These are phyloP conservation scores for Fusarium nygamai DNA, from an alignment of 2,329 filamentous ascomycete species.

Conservation along the genomic window DNA sequence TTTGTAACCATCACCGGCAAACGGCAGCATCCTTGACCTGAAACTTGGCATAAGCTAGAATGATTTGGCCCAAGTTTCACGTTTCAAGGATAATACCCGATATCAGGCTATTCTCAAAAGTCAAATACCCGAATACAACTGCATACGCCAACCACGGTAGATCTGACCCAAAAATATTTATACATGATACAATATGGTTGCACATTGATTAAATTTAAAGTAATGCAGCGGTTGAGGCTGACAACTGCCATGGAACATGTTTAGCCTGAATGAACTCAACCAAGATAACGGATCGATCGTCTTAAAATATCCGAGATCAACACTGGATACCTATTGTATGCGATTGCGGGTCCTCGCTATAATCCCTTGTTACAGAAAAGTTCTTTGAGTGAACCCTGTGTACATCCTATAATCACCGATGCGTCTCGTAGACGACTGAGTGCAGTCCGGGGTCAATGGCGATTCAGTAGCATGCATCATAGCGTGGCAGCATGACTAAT, in stretches of 20 bases:
- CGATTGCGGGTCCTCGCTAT: neutral
- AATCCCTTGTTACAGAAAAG: neutral
- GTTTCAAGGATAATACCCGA: conserved; percentile 10
- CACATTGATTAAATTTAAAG: neutral
- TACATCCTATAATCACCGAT: neutral
- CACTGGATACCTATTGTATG: neutral
- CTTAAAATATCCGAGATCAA: neutral
- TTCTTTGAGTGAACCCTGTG: neutral
- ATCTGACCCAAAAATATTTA: neutral
- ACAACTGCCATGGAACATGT: neutral
- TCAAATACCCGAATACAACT: neutral
- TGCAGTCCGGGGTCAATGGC: neutral
- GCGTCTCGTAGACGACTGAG: neutral
- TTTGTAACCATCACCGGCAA: neutral
- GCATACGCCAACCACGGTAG: neutral
- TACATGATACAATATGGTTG: neutral
- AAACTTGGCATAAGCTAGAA: conserved; percentile 6
- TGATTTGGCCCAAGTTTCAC: neutral
- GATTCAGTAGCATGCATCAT: neutral
- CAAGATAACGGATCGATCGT: neutral
- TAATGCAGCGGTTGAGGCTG: neutral
- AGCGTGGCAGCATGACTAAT: neutral
- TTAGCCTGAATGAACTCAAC: neutral
- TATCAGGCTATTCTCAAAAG: conserved; percentile 5
- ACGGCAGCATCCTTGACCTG: neutral